Conservation (phyloP, 1,284 basidiomycete species). For the Apiotrichum laibachii region DNA sequence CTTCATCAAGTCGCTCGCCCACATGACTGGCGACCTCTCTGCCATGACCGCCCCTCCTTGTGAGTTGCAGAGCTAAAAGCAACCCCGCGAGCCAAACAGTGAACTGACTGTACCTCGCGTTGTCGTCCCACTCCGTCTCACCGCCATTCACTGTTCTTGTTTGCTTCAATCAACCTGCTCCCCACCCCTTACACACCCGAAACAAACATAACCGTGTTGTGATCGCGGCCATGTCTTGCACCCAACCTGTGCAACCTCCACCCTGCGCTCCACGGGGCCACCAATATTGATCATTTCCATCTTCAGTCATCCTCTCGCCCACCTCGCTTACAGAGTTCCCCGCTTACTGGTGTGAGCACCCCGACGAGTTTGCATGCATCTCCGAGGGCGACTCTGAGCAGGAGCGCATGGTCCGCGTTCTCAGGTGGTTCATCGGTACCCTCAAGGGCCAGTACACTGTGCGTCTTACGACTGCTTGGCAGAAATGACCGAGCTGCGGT, state of each 20-base stretch:
- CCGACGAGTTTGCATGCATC: conserved; percentile 77
- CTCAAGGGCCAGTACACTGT: conserved; percentile 89
- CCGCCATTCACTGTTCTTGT: no score
- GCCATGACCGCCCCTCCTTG: conserved; percentile 82
- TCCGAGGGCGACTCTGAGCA: conserved; percentile 69
- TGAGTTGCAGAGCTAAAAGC: conserved; percentile 20
- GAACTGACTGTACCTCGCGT: no score
- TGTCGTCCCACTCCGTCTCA: no score
- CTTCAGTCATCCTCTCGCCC: conserved; percentile 73
- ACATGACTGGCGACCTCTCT: conserved; percentile 87
- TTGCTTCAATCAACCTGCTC: no score
- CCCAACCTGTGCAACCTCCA: not conserved
- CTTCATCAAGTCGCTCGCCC: conserved; percentile 62
- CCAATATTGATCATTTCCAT: not conserved
- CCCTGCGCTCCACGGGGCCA: not conserved
- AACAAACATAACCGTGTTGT: no score
- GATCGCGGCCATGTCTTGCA: no score
- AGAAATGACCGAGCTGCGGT: not conserved
- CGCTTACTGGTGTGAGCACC: conserved; percentile 90
- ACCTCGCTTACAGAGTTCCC: conserved; percentile 72
- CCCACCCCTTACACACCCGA: no score
- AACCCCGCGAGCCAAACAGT: no score
- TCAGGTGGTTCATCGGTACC: conserved; percentile 90
- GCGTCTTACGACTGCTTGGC: conserved; percentile 20
- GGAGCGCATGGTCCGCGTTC: conserved; percentile 68